Conservation (phyloP, 2,329 filamentous ascomycete genomes). For the Arachnopeziza araneosa region DNA sequence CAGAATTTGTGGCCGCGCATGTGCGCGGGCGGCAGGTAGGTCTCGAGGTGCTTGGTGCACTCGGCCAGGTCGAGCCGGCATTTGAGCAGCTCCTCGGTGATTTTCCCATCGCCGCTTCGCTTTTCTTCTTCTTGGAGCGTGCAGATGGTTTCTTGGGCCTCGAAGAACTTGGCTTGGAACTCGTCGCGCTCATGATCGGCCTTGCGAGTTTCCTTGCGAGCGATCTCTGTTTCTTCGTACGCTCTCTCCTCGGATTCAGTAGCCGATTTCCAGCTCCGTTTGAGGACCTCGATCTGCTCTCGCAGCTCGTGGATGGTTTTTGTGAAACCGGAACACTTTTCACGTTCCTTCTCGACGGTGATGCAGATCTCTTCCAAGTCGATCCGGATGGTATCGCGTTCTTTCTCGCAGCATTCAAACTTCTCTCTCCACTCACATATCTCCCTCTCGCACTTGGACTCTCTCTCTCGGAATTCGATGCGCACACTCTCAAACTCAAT, state of each 20-base stretch:
- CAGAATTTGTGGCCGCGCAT: slow-evolving; percentile 1
- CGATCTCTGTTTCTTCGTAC: neutral
- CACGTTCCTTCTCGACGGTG: too few species aligned
- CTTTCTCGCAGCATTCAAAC: too few species aligned
- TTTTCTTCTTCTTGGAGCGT: too few species aligned
- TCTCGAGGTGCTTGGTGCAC: neutral
- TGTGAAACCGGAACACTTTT: too few species aligned
- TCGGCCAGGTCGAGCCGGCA: too few species aligned
- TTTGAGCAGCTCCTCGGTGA: too few species aligned
- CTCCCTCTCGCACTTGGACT: neutral
- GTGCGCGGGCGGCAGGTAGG: neutral
- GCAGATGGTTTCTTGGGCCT: neutral
- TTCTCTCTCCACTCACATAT: too few species aligned
- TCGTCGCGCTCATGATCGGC: slow-evolving; percentile 1
- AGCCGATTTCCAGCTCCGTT: neutral
- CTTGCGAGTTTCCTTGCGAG: neutral
- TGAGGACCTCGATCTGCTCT: neutral
- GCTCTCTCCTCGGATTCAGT: too few species aligned
- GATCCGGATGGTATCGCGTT: too few species aligned
- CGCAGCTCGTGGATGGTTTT: too few species aligned
- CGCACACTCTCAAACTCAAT: neutral
- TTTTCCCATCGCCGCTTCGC: too few species aligned
- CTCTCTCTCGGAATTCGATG: slow-evolving; percentile 1
- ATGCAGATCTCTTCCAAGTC: too few species aligned
- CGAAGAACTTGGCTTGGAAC: slow-evolving; percentile 3